Base-by-base conservation (phyloP, 2,329 filamentous ascomycete species). In the Mycocentrospora acerina region DNA sequence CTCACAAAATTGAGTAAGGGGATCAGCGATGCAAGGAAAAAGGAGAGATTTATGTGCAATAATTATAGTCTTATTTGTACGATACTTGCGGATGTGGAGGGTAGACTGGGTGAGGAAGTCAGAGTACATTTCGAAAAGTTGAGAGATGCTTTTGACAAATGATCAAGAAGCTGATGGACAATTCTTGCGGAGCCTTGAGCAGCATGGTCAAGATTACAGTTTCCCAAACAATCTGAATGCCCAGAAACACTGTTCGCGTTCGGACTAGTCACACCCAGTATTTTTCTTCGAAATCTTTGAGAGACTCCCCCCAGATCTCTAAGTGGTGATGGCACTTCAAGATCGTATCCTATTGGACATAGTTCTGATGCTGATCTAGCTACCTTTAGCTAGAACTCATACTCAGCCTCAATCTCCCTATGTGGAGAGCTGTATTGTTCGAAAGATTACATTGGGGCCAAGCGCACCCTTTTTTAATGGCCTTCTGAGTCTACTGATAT, bases 61-160 rank as follows among this genome's bases (percentile, higher is more conserved):
- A 98, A 98, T 66, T 97, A 95, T 68, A 94, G 88, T 37, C 75
- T 98, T 48, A 80, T 98, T n/a, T 75, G 89, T 57, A 96, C 93
- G 9, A 96, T 98, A 46, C 86, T 98, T 41, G 73, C 70, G 18
- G 74, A 91, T 56, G 78, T 81, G 4, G 76, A 78, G 9, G 88
- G 88, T 4, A 88, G 87, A 64, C 65, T 91, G 58, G 81, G 86
- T 1, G 71, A 73, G 16, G 90, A 95, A 59, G 83, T 91, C 65
- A 83, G 84, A 68, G 76, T 75, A 52, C 80, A 90, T 68, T 90
- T 93, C 63, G 84, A 86, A 60, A 73, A 73, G 37, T 64, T 89
- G 51, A 68, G 64, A 52, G 70, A 72, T 42, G 51, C 55, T 7
- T 62, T 62, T 46, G 64, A 66, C 33, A 60, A 62, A 32, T 62